A percentile compares a stretch with the other conserved stretches of the same genome.
Conservation (phyloP, 2,329 filamentous ascomycete genomes). For the Sporothrix globosa region DNA sequence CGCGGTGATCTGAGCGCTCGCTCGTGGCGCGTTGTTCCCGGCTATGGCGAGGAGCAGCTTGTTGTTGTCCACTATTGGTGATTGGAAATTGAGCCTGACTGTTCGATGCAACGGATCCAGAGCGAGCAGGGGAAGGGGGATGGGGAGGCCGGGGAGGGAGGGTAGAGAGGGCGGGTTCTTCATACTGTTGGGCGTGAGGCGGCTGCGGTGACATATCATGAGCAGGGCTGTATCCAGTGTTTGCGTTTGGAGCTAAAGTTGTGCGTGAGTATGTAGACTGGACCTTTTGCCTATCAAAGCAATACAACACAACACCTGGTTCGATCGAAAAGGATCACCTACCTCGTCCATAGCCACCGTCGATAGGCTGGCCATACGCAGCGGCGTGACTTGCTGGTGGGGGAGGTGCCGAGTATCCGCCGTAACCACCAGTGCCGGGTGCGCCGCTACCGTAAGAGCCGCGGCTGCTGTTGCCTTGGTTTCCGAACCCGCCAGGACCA, state of each 20-base stretch:
- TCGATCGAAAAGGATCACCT: conserved; percentile 13
- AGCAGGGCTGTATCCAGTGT: conserved; percentile 46
- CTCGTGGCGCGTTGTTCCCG: conserved; percentile 29
- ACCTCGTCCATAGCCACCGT: conserved; percentile 36
- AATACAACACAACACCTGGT: not conserved
- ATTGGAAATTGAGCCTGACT: conserved; percentile 35
- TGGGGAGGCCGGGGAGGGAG: conserved; percentile 19
- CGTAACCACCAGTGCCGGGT: conserved; percentile 53
- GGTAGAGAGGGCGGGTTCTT: conserved; percentile 38
- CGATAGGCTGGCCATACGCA: conserved; percentile 33
- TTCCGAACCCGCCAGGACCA: conserved; percentile 22
- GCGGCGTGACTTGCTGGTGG: conserved; percentile 33
- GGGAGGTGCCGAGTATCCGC: conserved; percentile 55
- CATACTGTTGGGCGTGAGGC: conserved; percentile 52
- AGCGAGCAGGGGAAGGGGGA: conserved; percentile 32
- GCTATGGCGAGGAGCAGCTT: conserved; percentile 29
- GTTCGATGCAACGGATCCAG: conserved; percentile 31
- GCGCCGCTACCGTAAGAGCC: conserved; percentile 14
- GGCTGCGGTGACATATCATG: conserved; percentile 42
- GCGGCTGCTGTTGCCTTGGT: conserved; percentile 28
- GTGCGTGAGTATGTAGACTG: conserved; percentile 20
- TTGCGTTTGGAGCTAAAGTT: conserved; percentile 48
- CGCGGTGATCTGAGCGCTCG: conserved; percentile 32
- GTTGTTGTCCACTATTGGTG: conserved; percentile 33
- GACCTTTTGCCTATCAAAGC: conserved; percentile 44